These are phyloP conservation scores for Ustilago shanxiensis DNA, from an alignment of 1,284 basidiomycete genomes.

Conservation along the genomic window DNA sequence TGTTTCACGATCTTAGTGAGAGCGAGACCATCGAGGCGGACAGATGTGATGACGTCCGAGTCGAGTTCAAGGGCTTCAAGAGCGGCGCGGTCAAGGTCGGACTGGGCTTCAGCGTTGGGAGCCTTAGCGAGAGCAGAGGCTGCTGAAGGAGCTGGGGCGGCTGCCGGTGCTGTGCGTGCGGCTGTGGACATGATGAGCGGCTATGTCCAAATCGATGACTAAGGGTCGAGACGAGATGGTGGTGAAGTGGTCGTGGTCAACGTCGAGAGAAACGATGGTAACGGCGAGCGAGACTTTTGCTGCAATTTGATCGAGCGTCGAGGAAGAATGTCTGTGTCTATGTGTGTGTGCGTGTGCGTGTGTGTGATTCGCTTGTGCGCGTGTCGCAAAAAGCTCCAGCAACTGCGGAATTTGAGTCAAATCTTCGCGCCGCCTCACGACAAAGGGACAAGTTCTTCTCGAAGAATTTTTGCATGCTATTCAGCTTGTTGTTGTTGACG, in stretches of 20 bases:
- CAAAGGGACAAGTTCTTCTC: conserved; percentile 4
- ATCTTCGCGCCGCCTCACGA: conserved; percentile 3
- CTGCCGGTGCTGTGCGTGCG: conserved; percentile 29
- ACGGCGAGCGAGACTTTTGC: neutral
- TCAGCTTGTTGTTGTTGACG: neutral
- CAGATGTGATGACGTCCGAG: conserved; percentile 63
- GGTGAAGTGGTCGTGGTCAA: conserved; percentile 3
- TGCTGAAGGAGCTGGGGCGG: conserved; percentile 18
- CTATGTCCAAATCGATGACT: neutral
- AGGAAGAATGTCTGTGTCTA: no score
- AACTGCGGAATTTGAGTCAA: conserved; percentile 11
- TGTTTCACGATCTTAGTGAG: conserved; percentile 70
- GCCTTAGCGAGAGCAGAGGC: conserved; percentile 26
- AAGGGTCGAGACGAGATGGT: conserved; percentile 17
- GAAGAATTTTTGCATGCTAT: neutral
- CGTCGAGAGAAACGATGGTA: conserved; percentile 9
- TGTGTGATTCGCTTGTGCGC: conserved; percentile 12
- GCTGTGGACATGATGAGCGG: conserved; percentile 34
- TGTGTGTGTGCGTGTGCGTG: no score
- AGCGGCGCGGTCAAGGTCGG: conserved; percentile 52
- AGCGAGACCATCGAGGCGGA: conserved; percentile 67
- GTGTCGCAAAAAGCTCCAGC: neutral
- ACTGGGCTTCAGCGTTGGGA: conserved; percentile 31
- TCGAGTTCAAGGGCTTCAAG: conserved; percentile 63
- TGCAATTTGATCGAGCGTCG: neutral